Percentiles rank a stretch among this genome's conserved stretches.
These are phyloP conservation scores for Metschnikowia kunwiensis DNA, from an alignment of 805 yeast species.

Conservation along the genomic window DNA sequence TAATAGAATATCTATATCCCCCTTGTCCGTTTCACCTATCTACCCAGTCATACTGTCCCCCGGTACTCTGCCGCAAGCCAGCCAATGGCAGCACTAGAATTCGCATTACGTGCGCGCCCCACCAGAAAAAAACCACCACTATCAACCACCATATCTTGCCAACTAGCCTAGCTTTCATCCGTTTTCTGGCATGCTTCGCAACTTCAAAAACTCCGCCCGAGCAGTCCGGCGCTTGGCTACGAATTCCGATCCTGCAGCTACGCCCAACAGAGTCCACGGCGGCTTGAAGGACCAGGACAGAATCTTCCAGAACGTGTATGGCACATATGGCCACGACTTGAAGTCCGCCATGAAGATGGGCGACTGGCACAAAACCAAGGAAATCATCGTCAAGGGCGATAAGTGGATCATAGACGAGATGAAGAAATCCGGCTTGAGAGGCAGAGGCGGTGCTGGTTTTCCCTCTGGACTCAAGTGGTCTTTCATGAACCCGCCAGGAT, in stretches of 20 bases:
- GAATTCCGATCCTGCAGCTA: conserved; percentile 45
- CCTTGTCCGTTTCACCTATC: too few relatives aligned
- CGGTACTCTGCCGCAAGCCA: neutral
- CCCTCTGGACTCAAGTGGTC: conserved; percentile 92
- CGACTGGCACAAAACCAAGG: conserved; percentile 91
- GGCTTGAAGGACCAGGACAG: conserved; percentile 81
- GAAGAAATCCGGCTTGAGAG: conserved; percentile 80
- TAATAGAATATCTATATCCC: too few relatives aligned
- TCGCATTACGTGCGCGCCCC: conserved; percentile 14
- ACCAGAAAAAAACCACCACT: conserved; percentile 10
- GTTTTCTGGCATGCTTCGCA: conserved; percentile 33
- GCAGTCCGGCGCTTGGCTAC: conserved; percentile 41
- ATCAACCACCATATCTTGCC: too few relatives aligned
- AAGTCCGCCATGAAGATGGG: conserved; percentile 76
- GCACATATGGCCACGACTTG: conserved; percentile 70
- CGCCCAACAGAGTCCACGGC: conserved; percentile 58
- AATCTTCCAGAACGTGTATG: conserved; percentile 81
- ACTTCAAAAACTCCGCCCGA: conserved; percentile 26
- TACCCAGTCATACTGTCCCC: too few relatives aligned
- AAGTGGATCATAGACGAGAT: conserved; percentile 87
- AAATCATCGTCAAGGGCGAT: conserved; percentile 77
- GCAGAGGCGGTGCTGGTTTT: conserved; percentile 94
- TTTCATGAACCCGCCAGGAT: conserved; percentile 92
- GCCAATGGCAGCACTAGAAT: conserved; percentile 18
- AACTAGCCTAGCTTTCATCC: conserved; percentile 2